Base-by-base conservation (phyloP, 164 flowering plant genomes). In the Vitis riparia region DNA sequence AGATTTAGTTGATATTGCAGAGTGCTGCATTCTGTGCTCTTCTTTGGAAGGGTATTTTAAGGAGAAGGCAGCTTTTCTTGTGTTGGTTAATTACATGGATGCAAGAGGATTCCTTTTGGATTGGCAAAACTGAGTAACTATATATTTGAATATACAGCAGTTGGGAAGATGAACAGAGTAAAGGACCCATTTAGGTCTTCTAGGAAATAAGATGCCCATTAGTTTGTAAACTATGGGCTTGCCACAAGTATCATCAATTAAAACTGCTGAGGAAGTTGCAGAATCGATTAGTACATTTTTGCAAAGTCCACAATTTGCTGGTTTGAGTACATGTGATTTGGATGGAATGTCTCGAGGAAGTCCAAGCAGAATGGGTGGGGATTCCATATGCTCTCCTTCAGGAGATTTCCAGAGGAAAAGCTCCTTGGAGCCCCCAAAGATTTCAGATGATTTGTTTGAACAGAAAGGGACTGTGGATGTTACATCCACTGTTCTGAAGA, bases 231-330 rank as follows among this genome's bases (percentile, higher is more conserved):
- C 12, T n/a, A 90, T 90, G 95, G 95, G 97, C 10, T 81, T 92
- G 86, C 94, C 92, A 32, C 94, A 90, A 73, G 80, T 82, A 49
- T 76, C 87, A 51, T 73, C 86, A 5, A 62, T 70, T 69, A 81
- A 73, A 75, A 59, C 68, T 73, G 63, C 79, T 68, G 86, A 80
- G 50, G 91, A 86, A 56, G 82, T 62, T 57, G 66, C 73, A 49
- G 68, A 77, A n/a, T 63, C 90, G 16, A 52, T 79, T 67, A 83
- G 78, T 70, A 23, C 85, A 56, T 73, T 80, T 75, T 70, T 70
- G 64, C 88, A 71, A 47, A 81, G 70, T 73, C 73, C 77, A 2
- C 81, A 68, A 50, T 73, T 68, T 73, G 12, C 74, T 60, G 78
- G 75, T 55, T 60, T 72, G 57, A 78, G 83, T 68, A 66, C 76